A percentile compares a stretch with the other conserved stretches of the same genome.
Evolutionary conservation across 2,329 filamentous ascomycete species (phyloP).

Genomic region (Pseudopithomyces maydicus): DNA sequence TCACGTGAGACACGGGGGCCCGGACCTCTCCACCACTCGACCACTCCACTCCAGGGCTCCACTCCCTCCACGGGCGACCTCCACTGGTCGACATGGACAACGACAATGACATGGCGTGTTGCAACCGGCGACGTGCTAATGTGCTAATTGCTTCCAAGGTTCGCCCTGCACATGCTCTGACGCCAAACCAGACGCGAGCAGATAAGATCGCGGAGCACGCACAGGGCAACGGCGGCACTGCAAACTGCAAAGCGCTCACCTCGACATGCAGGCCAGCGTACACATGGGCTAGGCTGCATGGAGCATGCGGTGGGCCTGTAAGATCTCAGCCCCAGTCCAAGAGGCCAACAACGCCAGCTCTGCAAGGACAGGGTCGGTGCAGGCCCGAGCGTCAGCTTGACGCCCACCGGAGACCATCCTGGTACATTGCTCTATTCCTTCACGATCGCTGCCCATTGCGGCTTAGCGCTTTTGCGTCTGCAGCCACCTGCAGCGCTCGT

Average conservation of each 20-base stretch:
- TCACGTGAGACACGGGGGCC: no score
- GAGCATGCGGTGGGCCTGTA: conserved; percentile 30
- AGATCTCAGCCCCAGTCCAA: conserved; percentile 42
- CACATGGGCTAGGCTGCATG: conserved; percentile 27
- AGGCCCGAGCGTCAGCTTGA: conserved; percentile 36
- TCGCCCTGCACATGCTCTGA: neutral
- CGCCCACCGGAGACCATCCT: conserved; percentile 29
- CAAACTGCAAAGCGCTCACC: conserved; percentile 22
- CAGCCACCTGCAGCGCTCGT: conserved; percentile 23
- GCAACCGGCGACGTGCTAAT: neutral
- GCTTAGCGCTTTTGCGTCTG: conserved; percentile 22
- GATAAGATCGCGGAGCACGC: conserved; percentile 14
- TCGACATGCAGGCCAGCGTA: conserved; percentile 25
- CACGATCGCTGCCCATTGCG: conserved; percentile 26
- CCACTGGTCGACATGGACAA: no score
- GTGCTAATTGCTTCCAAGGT: neutral
- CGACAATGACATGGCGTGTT: neutral
- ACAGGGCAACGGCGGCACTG: conserved; percentile 17
- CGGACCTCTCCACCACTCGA: no score
- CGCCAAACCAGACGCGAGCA: neutral
- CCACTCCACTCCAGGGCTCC: no score
- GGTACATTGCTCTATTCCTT: conserved; percentile 20
- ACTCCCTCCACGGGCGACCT: no score
- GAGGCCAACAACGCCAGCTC: conserved; percentile 29
- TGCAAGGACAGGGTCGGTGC: conserved; percentile 37